Conservation (phyloP, 225 moss, liverwort and hornwort species). For the Polytrichum formosum region DNA sequence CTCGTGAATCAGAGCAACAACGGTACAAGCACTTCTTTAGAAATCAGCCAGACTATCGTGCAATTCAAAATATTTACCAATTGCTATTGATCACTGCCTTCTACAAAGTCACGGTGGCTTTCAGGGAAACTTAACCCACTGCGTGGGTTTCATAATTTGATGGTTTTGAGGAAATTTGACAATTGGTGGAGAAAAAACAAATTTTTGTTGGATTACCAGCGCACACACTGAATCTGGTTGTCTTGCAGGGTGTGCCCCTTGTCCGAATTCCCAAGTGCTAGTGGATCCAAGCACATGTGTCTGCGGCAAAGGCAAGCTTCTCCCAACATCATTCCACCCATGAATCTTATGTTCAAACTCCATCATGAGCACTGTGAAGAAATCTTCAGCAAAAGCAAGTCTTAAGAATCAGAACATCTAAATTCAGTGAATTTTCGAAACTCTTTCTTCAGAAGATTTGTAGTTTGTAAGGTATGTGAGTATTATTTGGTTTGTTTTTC, state of each 20-base stretch:
- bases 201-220: not conserved
- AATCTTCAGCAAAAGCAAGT: too few relatives aligned
- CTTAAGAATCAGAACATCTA: too few relatives aligned
- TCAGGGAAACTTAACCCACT: not conserved
- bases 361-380: not conserved
- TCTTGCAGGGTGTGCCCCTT: slow-evolving; percentile 1
- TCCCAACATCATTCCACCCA: too few relatives aligned
- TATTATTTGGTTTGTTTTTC: too few relatives aligned
- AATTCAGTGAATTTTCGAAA: too few relatives aligned
- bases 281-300: slow-evolving; percentile 1
- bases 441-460: too few relatives aligned
- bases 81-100: not conserved
- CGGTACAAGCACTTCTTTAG: not conserved
- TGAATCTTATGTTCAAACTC: not conserved
- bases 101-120: not conserved
- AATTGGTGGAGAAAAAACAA: too few relatives aligned
- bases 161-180: too few relatives aligned
- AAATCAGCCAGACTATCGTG: not conserved
- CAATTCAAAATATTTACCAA: not conserved
- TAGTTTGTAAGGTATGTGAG: too few relatives aligned
- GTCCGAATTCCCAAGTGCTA: not conserved
- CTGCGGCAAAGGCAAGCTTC: slow-evolving; percentile 1
- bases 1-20: not conserved
- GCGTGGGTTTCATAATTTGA: too few relatives aligned
- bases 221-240: not conserved